Evolutionary conservation across 176 grass and related monocot genomes (phyloP).

Genomic region (Lolium perenne): DNA sequence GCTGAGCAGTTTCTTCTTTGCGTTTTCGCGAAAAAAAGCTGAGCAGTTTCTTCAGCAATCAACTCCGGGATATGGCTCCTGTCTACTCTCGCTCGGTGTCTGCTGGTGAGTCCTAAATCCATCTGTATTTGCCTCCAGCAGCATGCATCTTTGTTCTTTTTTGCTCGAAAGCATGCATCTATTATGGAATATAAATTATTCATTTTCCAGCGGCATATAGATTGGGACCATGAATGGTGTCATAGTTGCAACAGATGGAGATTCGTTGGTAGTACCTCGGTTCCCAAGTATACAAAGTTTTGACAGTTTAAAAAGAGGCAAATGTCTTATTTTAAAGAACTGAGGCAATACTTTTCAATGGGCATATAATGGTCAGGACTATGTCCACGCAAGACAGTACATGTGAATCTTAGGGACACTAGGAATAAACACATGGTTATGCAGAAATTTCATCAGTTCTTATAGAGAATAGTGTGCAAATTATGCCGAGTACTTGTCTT

Average conservation of each 20-base stretch:
- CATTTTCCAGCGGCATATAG: no score
- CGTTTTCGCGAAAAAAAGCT: no score
- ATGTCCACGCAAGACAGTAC: not conserved
- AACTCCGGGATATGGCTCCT: not conserved
- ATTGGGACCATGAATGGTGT: no score
- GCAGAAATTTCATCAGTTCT: not conserved
- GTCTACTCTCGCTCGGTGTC: not conserved
- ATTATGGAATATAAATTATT: not conserved
- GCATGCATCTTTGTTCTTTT: not conserved
- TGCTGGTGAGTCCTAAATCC: slow-evolving; percentile 8
- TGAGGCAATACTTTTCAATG: no score
- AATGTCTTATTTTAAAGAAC: no score
- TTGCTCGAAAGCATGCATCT: not conserved
- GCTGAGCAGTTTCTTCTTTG: not conserved
- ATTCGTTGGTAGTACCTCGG: no score
- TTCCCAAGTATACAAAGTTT: no score
- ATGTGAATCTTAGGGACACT: not conserved
- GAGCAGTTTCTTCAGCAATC: not conserved
- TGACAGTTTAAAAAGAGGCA: no score
- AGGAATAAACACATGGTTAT: not conserved
- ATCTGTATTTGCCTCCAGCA: not conserved
- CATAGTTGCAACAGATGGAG: no score
- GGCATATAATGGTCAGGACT: no score
- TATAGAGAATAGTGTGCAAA: not conserved
- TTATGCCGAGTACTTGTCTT: not conserved